Percentiles rank a stretch among this genome's conserved stretches.
phyloP scores from a whole-genome alignment of 2,329 filamentous ascomycete genomes.

The Pyrenophora seminiperda region DNA sequence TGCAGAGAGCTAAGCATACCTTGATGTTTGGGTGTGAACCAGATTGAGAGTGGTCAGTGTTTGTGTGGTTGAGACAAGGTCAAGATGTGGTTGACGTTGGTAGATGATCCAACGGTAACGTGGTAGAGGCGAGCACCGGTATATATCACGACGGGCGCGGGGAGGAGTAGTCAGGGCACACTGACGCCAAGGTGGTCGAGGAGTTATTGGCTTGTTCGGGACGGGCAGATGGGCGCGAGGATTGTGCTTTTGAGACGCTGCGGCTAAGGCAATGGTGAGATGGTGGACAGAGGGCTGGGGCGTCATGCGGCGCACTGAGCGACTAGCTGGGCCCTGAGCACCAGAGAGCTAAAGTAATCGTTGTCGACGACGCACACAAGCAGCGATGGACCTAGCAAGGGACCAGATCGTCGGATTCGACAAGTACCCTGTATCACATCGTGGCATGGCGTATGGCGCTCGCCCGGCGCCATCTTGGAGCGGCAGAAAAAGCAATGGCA shows the following conservation, averaged over 20 bases:
- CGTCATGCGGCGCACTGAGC: slow-evolving; percentile 43
- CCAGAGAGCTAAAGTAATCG: slow-evolving; percentile 44
- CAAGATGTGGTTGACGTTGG: slow-evolving; percentile 22
- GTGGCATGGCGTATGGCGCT: slow-evolving; percentile 45
- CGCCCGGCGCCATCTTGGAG: slow-evolving; percentile 31
- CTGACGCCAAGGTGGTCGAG: slow-evolving; percentile 40
- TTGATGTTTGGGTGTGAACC: slow-evolving; percentile 7
- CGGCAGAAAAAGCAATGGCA: slow-evolving; percentile 37
- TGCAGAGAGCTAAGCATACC: slow-evolving; percentile 9
- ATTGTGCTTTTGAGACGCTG: slow-evolving; percentile 45
- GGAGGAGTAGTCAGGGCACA: slow-evolving; percentile 30
- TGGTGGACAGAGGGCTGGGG: slow-evolving; percentile 40
- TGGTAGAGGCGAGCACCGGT: slow-evolving; percentile 37
- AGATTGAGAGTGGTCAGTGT: slow-evolving; percentile 3
- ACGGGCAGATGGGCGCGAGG: slow-evolving; percentile 40
- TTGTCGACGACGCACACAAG: slow-evolving; percentile 32
- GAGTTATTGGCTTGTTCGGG: slow-evolving; percentile 44
- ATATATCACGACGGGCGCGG: slow-evolving; percentile 43
- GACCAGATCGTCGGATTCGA: slow-evolving; percentile 50
- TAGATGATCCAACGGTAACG: slow-evolving; percentile 35
- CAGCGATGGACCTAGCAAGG: slow-evolving; percentile 38
- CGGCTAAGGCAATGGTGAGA: slow-evolving; percentile 45
- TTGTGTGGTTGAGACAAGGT: slow-evolving; percentile 14
- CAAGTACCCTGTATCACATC: slow-evolving; percentile 49
- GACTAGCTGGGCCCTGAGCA: slow-evolving; percentile 40